phyloP scores from a whole-genome alignment of 108 stramenopile species.

The Schizochytrium sp. region DNA sequence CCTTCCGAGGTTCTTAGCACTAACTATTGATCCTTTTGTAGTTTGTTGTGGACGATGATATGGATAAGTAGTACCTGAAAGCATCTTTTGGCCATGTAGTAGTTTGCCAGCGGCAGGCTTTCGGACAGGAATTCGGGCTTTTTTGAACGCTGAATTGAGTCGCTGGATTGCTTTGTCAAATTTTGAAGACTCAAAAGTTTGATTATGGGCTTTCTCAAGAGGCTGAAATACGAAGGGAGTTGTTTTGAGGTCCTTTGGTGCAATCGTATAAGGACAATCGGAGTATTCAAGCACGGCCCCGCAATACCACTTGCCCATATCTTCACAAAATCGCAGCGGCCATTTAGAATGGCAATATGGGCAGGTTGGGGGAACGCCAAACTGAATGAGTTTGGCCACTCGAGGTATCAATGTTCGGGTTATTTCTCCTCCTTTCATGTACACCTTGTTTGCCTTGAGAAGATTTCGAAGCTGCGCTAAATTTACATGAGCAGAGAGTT shows the following conservation, averaged over 20 bases:
- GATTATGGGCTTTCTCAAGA: no score
- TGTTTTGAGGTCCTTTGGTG: background rate
- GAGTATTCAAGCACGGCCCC: slow-evolving; percentile 13
- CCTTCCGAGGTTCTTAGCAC: no score
- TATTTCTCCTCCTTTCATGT: slow-evolving; percentile 20
- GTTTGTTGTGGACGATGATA: no score
- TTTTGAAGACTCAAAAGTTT: no score
- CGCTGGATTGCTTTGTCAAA: no score
- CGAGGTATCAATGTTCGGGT: slow-evolving; percentile 21
- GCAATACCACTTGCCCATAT: slow-evolving; percentile 28
- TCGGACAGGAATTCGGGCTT: no score
- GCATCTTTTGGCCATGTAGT: no score
- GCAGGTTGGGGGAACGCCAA: slow-evolving; percentile 50
- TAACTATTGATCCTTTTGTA: no score
- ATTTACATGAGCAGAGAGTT: background rate
- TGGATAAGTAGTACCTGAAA: no score
- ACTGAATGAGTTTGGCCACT: slow-evolving; percentile 23
- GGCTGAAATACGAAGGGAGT: slow-evolving; percentile 21
- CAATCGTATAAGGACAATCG: background rate
- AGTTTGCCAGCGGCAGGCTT: no score
- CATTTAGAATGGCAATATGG: background rate
- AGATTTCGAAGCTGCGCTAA: background rate
- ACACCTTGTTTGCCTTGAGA: background rate
- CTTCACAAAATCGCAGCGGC: slow-evolving; percentile 23
- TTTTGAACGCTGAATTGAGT: no score